Percentiles rank a stretch among this genome's conserved stretches.
These are phyloP conservation scores for Multifurca ochricompacta DNA, from an alignment of 768 basidiomycete genomes.

Conservation along the genomic window DNA sequence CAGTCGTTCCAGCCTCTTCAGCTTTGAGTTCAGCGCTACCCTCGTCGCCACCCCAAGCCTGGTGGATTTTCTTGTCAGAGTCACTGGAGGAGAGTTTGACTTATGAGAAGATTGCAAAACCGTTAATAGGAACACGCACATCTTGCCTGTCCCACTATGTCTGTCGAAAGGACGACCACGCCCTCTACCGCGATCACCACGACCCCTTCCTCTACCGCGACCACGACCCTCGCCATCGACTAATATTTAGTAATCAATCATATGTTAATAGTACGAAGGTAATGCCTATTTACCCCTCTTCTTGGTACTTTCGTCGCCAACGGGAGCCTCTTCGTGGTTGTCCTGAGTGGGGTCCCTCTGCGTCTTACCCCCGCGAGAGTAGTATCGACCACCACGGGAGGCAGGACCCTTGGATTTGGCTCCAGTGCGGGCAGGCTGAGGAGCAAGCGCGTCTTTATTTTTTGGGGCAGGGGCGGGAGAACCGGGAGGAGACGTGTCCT, in stretches of 20 bases:
- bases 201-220: slow-evolving; percentile 41
- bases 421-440: slow-evolving; percentile 32
- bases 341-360: slow-evolving; percentile 35
- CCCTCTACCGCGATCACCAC: slow-evolving; percentile 46
- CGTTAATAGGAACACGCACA: slow-evolving; percentile 38
- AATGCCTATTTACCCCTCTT: slow-evolving; percentile 27
- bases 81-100: slow-evolving; percentile 45
- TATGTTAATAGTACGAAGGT: background rate
- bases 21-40: slow-evolving; percentile 74
- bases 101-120: background rate
- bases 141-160: slow-evolving; percentile 81
- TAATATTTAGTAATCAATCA: slow-evolving; percentile 14
- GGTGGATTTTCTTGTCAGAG: slow-evolving; percentile 90
- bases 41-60: slow-evolving; percentile 93
- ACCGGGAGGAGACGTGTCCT: slow-evolving; percentile 40
- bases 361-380: slow-evolving; percentile 50
- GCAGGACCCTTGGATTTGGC: slow-evolving; percentile 54
- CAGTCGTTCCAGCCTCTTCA: slow-evolving; percentile 66
- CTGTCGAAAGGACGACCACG: slow-evolving; percentile 77
- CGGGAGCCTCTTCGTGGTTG: slow-evolving; percentile 32
- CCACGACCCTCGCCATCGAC: slow-evolving; percentile 40
- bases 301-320: slow-evolving; percentile 28
- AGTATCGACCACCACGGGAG: slow-evolving; percentile 63
- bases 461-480: slow-evolving; percentile 35
- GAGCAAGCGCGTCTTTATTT: slow-evolving; percentile 25